Conservation (phyloP, 1,284 basidiomycete species). For the Naganishia cerealis region DNA sequence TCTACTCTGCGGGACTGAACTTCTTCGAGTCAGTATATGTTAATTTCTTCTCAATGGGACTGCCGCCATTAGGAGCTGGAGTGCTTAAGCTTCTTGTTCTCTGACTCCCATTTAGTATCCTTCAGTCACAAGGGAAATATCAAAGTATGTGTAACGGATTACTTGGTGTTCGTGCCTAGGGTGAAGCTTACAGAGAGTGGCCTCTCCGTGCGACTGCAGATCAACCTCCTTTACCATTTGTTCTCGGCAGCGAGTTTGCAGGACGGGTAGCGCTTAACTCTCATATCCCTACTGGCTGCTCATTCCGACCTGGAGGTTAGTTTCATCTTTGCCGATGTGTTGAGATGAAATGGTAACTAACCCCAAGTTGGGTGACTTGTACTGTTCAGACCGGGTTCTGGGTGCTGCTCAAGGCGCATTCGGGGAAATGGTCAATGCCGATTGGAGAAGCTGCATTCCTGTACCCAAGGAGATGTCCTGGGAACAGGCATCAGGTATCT, state of each 20-base stretch:
- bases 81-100: slow-evolving; percentile 68
- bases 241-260: slow-evolving; percentile 80
- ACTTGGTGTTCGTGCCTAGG: neutral
- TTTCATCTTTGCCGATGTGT: neutral
- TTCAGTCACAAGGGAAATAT: slow-evolving; percentile 84
- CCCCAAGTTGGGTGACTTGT: neutral
- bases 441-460: slow-evolving; percentile 59
- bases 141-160: slow-evolving; percentile 59
- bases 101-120: slow-evolving; percentile 56
- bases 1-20: slow-evolving; percentile 59
- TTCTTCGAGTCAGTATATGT: slow-evolving; percentile 47
- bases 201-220: neutral
- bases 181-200: neutral
- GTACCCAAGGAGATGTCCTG: slow-evolving; percentile 66
- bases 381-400: slow-evolving; percentile 72
- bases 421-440: slow-evolving; percentile 68
- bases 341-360: neutral
- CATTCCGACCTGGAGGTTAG: slow-evolving; percentile 67
- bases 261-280: slow-evolving; percentile 72
- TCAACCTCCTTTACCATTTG: slow-evolving; percentile 68
- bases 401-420: slow-evolving; percentile 76
- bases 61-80: slow-evolving; percentile 59
- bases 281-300: slow-evolving; percentile 78
- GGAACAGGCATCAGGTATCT: slow-evolving; percentile 61
- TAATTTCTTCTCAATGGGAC: neutral